Conservation (phyloP, 2,329 filamentous ascomycete genomes). For the Hypoxylon sp. region DNA sequence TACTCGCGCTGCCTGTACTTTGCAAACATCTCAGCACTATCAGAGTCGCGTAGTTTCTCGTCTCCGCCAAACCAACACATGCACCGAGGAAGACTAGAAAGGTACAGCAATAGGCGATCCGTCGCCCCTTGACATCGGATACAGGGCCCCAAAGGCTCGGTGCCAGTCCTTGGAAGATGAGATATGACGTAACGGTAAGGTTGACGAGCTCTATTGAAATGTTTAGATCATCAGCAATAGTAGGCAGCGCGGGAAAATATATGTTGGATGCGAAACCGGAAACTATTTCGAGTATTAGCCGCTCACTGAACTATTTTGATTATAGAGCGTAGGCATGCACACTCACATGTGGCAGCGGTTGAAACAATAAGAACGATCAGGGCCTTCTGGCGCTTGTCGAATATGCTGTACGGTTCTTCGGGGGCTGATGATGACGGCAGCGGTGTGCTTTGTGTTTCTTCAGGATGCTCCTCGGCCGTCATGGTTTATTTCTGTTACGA, state of each 20-base stretch:
- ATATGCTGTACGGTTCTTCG: conserved; percentile 63
- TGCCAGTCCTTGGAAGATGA: conserved; percentile 69
- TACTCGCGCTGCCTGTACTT: conserved; percentile 67
- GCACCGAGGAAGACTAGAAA: conserved; percentile 64
- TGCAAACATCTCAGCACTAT: conserved; percentile 67
- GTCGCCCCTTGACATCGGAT: conserved; percentile 63
- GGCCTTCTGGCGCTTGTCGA: conserved; percentile 64
- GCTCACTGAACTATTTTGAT: background rate
- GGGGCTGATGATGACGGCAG: conserved; percentile 18
- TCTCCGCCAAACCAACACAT: conserved; percentile 63
- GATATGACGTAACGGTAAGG: conserved; percentile 62
- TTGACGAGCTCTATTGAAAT: conserved; percentile 60
- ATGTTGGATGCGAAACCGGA: conserved; percentile 62
- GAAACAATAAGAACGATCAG: conserved; percentile 64
- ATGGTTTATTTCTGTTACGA: conserved; percentile 16
- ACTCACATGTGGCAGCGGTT: conserved; percentile 65
- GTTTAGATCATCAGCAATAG: conserved; percentile 60
- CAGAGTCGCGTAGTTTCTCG: conserved; percentile 62
- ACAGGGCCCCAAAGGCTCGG: conserved; percentile 67
- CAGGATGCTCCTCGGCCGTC: conserved; percentile 12
- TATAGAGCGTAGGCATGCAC: background rate
- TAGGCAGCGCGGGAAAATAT: conserved; percentile 65
- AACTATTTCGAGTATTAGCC: conserved; percentile 50
- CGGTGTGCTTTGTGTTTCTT: conserved; percentile 15
- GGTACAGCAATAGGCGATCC: conserved; percentile 63